Conservation (phyloP, 306 rosid genomes). For the Hippophae tibetana region DNA sequence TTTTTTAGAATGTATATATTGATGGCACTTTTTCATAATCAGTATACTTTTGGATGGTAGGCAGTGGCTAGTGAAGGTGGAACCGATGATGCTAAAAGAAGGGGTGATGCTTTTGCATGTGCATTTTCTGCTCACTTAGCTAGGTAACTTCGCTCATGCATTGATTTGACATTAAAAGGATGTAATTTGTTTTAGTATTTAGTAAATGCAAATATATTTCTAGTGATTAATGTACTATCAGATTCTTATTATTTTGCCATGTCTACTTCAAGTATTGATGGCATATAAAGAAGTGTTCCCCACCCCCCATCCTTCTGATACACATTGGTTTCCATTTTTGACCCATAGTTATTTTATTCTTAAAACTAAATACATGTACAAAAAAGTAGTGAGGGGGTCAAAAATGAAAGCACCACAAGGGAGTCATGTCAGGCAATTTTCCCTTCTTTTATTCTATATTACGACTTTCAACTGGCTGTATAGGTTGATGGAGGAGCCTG, state of each 20-base stretch:
- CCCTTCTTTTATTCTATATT: constrained; percentile 1
- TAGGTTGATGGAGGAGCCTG: constrained; percentile 97
- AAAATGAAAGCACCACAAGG: too few relatives aligned
- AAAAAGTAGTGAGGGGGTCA: too few relatives aligned
- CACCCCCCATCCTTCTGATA: too few relatives aligned
- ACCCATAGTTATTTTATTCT: too few relatives aligned
- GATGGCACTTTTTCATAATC: not conserved
- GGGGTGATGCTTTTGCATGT: constrained; percentile 93
- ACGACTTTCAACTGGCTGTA: constrained; percentile 15
- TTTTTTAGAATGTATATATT: not conserved
- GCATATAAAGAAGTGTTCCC: too few relatives aligned
- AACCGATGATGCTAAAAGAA: constrained; percentile 93
- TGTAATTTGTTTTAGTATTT: too few relatives aligned
- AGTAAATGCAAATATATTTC: too few relatives aligned
- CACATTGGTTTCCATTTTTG: too few relatives aligned
- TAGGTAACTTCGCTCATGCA: constrained; percentile 39
- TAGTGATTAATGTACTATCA: too few relatives aligned
- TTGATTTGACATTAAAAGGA: not conserved
- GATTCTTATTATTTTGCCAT: too few relatives aligned
- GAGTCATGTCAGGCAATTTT: not conserved
- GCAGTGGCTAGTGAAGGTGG: constrained; percentile 99
- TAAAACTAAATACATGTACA: too few relatives aligned
- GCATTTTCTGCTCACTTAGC: constrained; percentile 95
- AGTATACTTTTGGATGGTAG: constrained; percentile 35
- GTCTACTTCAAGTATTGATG: too few relatives aligned